These are phyloP conservation scores for Glarea lozoyensis DNA, from an alignment of 495 filamentous ascomycete species.

Conservation along the genomic window DNA sequence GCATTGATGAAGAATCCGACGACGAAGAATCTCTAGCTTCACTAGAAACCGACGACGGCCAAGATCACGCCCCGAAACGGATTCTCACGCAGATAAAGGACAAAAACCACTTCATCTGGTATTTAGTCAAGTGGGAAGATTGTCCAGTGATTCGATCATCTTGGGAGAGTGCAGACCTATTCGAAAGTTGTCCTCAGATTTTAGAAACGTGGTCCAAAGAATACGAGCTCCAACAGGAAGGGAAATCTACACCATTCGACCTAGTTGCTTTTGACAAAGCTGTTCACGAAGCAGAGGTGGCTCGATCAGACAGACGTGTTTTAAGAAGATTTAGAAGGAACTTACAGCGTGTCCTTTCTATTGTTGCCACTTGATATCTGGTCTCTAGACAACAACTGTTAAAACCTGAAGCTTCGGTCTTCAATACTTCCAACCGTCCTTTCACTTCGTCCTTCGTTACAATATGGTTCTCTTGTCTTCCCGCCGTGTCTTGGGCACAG, in stretches of 20 bases:
- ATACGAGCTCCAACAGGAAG: conserved; percentile 12
- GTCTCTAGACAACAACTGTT: conserved; percentile 4
- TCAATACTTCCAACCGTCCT: not conserved
- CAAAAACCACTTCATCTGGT: conserved; percentile 14
- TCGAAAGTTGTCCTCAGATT: conserved; percentile 9
- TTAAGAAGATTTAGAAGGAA: conserved; percentile 16
- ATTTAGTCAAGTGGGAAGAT: conserved; percentile 23
- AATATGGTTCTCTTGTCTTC: conserved; percentile 5
- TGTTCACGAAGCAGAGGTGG: conserved; percentile 8
- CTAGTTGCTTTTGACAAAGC: conserved; percentile 12
- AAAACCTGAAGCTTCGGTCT: not conserved
- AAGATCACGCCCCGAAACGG: conserved; percentile 17
- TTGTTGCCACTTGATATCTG: conserved; percentile 14
- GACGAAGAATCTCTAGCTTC: conserved; percentile 19
- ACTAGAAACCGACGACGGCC: conserved; percentile 18
- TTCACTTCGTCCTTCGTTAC: not conserved
- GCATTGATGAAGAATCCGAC: conserved; percentile 5
- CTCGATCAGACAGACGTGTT: conserved; percentile 11
- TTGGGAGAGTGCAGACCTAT: conserved; percentile 15
- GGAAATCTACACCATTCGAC: conserved; percentile 14
- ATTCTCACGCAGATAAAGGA: conserved; percentile 15
- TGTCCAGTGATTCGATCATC: conserved; percentile 19
- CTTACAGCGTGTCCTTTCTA: conserved; percentile 13
- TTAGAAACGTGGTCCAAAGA: conserved; percentile 15
- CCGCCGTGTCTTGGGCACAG: conserved; percentile 5